Conservation (phyloP, 352 stramenopile genomes). For the Stramenopiles sp. region DNA sequence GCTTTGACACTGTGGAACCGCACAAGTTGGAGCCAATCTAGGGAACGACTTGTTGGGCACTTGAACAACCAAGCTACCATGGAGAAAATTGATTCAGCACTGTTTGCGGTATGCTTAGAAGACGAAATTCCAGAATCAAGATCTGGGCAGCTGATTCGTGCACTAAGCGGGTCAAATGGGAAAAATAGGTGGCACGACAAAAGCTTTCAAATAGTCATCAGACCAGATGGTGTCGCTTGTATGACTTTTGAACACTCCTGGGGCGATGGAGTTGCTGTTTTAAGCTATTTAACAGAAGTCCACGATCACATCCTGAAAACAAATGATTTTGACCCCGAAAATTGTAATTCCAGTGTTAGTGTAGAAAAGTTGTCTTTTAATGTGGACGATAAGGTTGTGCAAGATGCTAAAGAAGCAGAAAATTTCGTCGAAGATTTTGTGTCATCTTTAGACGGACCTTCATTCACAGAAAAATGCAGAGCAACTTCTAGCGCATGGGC, state of each 20-base stretch:
- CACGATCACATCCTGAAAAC: conserved; percentile 37
- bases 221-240: conserved; percentile 45
- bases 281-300: conserved; percentile 64
- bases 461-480: not conserved
- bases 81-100: conserved; percentile 50
- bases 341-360: not conserved
- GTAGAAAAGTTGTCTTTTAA: not conserved
- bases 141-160: not conserved
- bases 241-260: conserved; percentile 73
- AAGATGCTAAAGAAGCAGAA: not conserved
- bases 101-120: conserved; percentile 38
- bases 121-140: not conserved
- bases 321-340: not conserved
- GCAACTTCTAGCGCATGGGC: not conserved
- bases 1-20: conserved; percentile 31
- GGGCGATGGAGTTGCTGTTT: conserved; percentile 58
- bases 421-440: not conserved
- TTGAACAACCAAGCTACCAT: conserved; percentile 42
- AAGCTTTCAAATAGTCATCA: conserved; percentile 64
- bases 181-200: conserved; percentile 75
- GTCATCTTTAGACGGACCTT: not conserved
- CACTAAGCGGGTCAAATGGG: conserved; percentile 32
- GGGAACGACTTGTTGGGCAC: conserved; percentile 35
- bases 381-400: not conserved
- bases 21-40: conserved; percentile 47